Percentiles rank a stretch among this genome's conserved stretches.
phyloP scores from a whole-genome alignment of 495 filamentous ascomycete genomes.

The Talaromyces ruber region DNA sequence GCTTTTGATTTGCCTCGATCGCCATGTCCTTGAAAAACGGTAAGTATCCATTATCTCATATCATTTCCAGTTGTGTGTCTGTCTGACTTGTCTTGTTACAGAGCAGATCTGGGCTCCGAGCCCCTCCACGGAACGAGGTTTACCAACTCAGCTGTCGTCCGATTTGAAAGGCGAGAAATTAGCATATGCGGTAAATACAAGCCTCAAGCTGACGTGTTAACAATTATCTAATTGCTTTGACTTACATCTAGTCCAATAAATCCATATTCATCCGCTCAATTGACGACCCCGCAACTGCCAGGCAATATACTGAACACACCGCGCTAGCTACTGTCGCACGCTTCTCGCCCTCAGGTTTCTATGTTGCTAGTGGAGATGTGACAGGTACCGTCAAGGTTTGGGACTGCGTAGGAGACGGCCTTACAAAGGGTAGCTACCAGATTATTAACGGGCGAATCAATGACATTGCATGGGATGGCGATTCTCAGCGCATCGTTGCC shows the following conservation, averaged over 20 bases:
- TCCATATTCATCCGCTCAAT: slow-evolving; percentile 91
- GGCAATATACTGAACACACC: slow-evolving; percentile 88
- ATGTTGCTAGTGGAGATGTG: slow-evolving; percentile 87
- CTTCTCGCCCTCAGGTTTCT: slow-evolving; percentile 92
- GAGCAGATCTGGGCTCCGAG: slow-evolving; percentile 66
- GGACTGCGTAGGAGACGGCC: slow-evolving; percentile 57
- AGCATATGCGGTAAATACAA: slow-evolving; percentile 73
- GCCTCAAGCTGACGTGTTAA: neutral
- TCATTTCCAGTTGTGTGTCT: neutral
- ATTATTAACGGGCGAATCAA: slow-evolving; percentile 94
- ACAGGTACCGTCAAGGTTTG: slow-evolving; percentile 80
- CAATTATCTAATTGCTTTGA: slow-evolving; percentile 3
- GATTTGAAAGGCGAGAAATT: slow-evolving; percentile 89
- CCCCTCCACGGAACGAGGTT: slow-evolving; percentile 76
- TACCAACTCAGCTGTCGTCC: slow-evolving; percentile 81
- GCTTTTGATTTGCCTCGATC: neutral
- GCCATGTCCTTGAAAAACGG: slow-evolving; percentile 40
- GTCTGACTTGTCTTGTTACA: slow-evolving; percentile 18
- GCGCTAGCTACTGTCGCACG: slow-evolving; percentile 81
- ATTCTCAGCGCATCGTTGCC: slow-evolving; percentile 91
- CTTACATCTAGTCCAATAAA: slow-evolving; percentile 66
- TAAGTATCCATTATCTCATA: slow-evolving; percentile 10
- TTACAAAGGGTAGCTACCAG: slow-evolving; percentile 72
- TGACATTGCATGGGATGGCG: slow-evolving; percentile 95
- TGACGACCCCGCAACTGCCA: slow-evolving; percentile 72